Evolutionary conservation across 2,329 filamentous ascomycete species (phyloP), one percentile per base, ranked within the genome.

Genomic region (Fusarium zealandicum): DNA sequence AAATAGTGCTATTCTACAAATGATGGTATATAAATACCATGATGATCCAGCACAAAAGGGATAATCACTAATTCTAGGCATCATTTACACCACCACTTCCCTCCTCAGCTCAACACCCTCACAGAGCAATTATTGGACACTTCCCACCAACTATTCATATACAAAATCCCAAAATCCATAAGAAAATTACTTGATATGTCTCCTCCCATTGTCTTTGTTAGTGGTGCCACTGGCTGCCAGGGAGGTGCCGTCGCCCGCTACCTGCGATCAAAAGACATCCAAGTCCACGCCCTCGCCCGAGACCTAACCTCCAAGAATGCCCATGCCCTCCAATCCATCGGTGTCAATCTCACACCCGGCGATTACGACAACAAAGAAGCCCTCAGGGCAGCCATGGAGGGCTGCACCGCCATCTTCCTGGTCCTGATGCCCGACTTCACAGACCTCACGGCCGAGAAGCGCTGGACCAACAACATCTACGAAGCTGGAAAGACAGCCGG

Each of bases 141-240:
- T 10, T n/a, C 14, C 3, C 25, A 25, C 22, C 9, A 9, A 13
- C 3, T 30, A 12, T 22, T 11, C 6, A 27, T 13, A 18, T 32
- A 18, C 3, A 33, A 7, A 20, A 37, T 20, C 14, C 27, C 16
- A 7, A 20, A 27, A 28, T 8, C 30, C 9, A 52, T 16, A 13
- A 31, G 22, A 62, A 67, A 13, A n/a, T n/a, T 37, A 17, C 62
- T 41, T 61, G 71, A 25, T 63, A 57, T 75, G 72, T 35, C 70
- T 46, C 54, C 70, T 56, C 47, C 52, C 9, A 70, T 58, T 18
- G 69, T 73, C 28, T 79, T 78, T 56, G 69, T 79, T 52, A 68
- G 66, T 50, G 72, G 70, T 43, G 74, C 73, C 6, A 79, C 77
- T 1, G 76, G 77, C 22, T 70, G 55, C 33, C 75, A 77, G 54